phyloP scores from a whole-genome alignment of 1,139 yeast species.

The Geotrichum europaeum region DNA sequence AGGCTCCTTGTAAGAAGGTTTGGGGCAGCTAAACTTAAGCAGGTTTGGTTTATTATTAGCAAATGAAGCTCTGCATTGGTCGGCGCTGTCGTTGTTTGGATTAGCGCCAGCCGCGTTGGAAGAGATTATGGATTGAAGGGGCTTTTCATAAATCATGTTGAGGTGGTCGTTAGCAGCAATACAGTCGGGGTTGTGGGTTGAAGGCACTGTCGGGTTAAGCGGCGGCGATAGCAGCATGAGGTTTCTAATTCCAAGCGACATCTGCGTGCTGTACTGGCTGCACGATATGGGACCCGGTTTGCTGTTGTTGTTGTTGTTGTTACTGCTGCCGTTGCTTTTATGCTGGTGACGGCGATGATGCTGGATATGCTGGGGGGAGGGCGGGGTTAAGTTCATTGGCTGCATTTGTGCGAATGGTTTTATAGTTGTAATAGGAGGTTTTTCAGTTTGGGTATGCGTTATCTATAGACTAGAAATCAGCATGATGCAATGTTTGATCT shows the following conservation, averaged over 20 bases:
- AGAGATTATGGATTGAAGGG: background rate
- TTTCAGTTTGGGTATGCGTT: background rate
- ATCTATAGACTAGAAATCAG: background rate
- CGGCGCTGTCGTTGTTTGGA: background rate
- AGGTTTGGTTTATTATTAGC: background rate
- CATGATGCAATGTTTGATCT: background rate
- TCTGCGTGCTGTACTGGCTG: background rate
- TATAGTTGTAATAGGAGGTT: background rate
- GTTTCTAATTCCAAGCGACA: background rate
- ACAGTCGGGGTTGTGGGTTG: background rate
- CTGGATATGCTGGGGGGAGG: background rate
- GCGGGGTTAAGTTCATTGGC: background rate
- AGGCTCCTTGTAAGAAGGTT: background rate
- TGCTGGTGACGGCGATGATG: background rate
- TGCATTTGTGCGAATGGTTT: background rate
- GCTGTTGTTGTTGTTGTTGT: background rate
- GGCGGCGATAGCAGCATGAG: background rate
- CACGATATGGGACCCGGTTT: background rate
- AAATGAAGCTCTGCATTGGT: background rate
- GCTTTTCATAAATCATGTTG: background rate
- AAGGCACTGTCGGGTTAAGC: background rate
- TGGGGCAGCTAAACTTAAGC: slow-evolving; percentile 4
- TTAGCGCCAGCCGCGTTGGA: background rate
- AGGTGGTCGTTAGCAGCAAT: background rate
- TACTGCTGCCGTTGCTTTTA: background rate